A percentile compares a stretch with the other conserved stretches of the same genome.
Evolutionary conservation across 2,329 filamentous ascomycete species (phyloP).

Genomic region (Mycogone perniciosa): DNA sequence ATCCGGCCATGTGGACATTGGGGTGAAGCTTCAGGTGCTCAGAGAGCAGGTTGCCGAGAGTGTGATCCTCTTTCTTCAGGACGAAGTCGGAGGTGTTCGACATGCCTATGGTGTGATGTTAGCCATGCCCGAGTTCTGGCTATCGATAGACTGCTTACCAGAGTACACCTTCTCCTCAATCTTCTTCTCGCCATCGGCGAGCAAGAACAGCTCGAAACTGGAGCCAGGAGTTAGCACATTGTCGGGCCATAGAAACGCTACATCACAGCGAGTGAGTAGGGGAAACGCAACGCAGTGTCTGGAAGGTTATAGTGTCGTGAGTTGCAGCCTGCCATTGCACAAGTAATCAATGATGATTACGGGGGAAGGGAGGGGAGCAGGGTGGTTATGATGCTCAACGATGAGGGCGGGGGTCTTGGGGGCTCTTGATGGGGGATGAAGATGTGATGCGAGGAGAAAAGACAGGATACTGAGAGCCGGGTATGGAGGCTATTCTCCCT

Average conservation of each 20-base stretch:
- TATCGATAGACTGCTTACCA: slow-evolving; percentile 50
- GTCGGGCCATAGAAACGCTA: neutral
- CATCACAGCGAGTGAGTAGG: neutral
- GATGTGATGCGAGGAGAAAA: neutral
- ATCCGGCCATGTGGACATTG: slow-evolving; percentile 84
- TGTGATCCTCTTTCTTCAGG: slow-evolving; percentile 95
- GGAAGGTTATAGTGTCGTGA: slow-evolving; percentile 34
- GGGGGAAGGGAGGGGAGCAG: neutral
- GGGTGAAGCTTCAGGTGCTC: slow-evolving; percentile 78
- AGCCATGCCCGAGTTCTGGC: slow-evolving; percentile 1
- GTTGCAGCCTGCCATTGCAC: slow-evolving; percentile 30
- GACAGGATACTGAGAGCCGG: neutral
- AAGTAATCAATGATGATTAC: slow-evolving; percentile 5
- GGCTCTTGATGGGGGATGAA: too few species aligned
- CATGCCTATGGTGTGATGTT: slow-evolving; percentile 49
- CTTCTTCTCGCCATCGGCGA: slow-evolving; percentile 86
- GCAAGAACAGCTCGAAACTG: slow-evolving; percentile 91
- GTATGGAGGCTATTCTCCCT: too few species aligned
- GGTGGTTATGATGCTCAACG: neutral
- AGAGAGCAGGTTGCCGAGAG: slow-evolving; percentile 81
- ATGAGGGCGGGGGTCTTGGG: too few species aligned
- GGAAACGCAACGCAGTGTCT: slow-evolving; percentile 29
- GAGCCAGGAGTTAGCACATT: slow-evolving; percentile 17
- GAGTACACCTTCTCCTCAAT: slow-evolving; percentile 84
- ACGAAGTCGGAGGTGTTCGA: slow-evolving; percentile 94